phyloP scores from a whole-genome alignment of 2,329 filamentous ascomycete genomes.

The Venturia nashicola region DNA sequence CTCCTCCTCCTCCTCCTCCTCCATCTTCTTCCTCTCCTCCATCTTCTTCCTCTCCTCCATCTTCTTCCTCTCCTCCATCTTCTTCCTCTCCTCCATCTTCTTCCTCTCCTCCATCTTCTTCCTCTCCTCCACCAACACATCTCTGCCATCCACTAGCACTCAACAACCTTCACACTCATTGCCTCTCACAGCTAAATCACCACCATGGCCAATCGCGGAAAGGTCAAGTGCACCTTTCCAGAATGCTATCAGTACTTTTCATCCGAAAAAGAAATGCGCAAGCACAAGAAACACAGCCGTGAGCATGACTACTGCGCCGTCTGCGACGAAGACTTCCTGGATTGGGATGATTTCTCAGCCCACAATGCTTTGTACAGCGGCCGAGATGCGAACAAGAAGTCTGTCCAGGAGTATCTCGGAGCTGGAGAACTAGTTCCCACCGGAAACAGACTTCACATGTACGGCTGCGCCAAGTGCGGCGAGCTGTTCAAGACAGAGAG shows the following conservation, averaged over 20 bases:
- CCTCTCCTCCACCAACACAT: background rate
- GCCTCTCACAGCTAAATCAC: background rate
- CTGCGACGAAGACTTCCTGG: constrained; percentile 33
- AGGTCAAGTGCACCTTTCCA: constrained; percentile 29
- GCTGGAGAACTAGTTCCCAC: constrained; percentile 30
- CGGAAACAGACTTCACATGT: constrained; percentile 4
- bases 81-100: background rate
- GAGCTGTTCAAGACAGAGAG: constrained; percentile 41
- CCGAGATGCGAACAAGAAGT: background rate
- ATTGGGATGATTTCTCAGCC: constrained; percentile 31
- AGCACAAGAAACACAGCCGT: constrained; percentile 35
- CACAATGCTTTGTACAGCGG: constrained; percentile 29
- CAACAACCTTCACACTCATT: background rate
- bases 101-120: background rate
- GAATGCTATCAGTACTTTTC: constrained; percentile 35
- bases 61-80: too few relatives aligned
- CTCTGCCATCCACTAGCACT: background rate
- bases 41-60: background rate
- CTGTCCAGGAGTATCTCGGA: background rate
- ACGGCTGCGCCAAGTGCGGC: constrained; percentile 42
- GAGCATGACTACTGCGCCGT: constrained; percentile 34
- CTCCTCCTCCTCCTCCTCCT: too few relatives aligned
- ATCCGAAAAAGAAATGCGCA: constrained; percentile 32
- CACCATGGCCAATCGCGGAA: constrained; percentile 3
- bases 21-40: too few relatives aligned